Evolutionary conservation across 2,329 filamentous ascomycete species (phyloP), one percentile per base, ranked within the genome.

Genomic region (Diaporthe capsici): DNA sequence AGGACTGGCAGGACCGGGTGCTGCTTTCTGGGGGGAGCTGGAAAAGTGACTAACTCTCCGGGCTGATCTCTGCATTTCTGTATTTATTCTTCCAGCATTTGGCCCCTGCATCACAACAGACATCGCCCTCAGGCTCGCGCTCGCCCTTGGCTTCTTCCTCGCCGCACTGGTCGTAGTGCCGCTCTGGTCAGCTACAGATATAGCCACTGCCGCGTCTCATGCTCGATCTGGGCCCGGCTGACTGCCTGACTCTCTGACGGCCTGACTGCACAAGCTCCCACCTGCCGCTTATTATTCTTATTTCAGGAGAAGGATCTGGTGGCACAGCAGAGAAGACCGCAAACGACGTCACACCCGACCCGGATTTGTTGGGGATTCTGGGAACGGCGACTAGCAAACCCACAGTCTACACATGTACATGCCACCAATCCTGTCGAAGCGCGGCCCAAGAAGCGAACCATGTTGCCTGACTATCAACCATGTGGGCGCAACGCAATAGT

Each of bases 271-370:
- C 55, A 34, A 34, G 55, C 28, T 58, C 9, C 60, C 39, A 65
- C 22, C 25, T 55, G 65, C 49, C 34, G 65, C 65, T 70, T 70
- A 55, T 42, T 70, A 2, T 55, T 70, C 28, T 70, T 70, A 70
- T 55, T 42, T 70, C 65, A 70, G 65, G 65, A 28, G 47, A 70
- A 55, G 65, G 65, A 70, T 70, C 34, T 28, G 47, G 65, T 55
- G 65, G 65, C 49, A 70, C 65, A 42, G 65, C 65, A 70, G 65
- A 22, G 13, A 70, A 17, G 22, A 70, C 65, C 65, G 34, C 65
- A 55, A 55, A 42, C 65, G 49, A 70, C 65, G 65, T 70, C 65
- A 70, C 65, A 70, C 34, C 49, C 65, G 65, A 70, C 34, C 49
- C 65, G 65, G 8, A 42, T 55, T 70, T 70, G 65, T 70, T 70